These are phyloP conservation scores for Cutaneotrichosporon cavernicola DNA, from an alignment of 1,284 basidiomycete species.

Conservation along the genomic window DNA sequence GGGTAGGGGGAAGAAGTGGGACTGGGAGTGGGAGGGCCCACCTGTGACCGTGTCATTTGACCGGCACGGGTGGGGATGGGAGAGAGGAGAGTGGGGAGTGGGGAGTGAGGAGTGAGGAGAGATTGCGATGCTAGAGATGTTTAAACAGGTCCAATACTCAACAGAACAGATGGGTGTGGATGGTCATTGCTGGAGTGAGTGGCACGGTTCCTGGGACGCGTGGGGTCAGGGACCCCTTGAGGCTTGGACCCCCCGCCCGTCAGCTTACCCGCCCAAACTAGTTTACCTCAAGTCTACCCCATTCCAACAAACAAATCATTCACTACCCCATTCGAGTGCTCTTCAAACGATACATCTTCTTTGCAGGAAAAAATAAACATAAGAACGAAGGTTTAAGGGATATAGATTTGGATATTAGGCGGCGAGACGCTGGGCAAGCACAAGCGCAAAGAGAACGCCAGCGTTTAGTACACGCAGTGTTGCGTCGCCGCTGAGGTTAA, in stretches of 20 bases:
- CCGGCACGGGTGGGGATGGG: neutral
- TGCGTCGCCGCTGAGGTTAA: conserved; percentile 44
- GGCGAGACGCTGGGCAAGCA: conserved; percentile 41
- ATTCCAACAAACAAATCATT: conserved; percentile 1
- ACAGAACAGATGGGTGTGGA: neutral
- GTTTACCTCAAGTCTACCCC: too few species aligned
- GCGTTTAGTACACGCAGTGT: conserved; percentile 48
- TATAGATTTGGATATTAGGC: neutral
- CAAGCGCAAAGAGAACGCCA: conserved; percentile 42
- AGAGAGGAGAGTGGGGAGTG: neutral
- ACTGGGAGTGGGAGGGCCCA: neutral
- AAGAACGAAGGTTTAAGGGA: neutral
- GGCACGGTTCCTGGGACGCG: conserved; percentile 9
- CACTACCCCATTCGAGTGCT: neutral
- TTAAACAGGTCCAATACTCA: too few species aligned
- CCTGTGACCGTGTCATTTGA: neutral
- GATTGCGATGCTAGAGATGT: too few species aligned
- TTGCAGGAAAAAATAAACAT: neutral
- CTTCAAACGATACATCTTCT: neutral
- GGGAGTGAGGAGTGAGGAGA: neutral
- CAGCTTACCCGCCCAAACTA: too few species aligned
- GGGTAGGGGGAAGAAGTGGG: neutral
- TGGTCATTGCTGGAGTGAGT: neutral
- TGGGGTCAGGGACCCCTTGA: neutral
- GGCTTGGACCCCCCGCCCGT: too few species aligned